Evolutionary conservation across 139 green algal genomes (phyloP).

Genomic region (Mychonastes homosphaera): DNA sequence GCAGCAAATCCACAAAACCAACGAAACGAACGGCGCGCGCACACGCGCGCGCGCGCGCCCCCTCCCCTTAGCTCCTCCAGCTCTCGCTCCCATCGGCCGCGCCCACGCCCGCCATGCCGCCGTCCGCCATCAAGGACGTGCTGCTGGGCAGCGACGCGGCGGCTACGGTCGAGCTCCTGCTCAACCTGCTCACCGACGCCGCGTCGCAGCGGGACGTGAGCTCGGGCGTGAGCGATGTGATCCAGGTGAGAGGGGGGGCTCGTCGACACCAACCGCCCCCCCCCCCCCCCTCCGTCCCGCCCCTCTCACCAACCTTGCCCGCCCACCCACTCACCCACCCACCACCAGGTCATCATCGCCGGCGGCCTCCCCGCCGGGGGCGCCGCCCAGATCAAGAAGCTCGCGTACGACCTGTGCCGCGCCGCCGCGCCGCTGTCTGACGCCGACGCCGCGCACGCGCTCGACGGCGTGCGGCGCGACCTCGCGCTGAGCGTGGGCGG

Average conservation of each 20-base stretch:
- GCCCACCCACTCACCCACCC: not conserved
- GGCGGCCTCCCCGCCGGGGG: conserved; percentile 17
- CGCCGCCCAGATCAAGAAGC: conserved; percentile 11
- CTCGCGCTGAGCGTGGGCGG: not conserved
- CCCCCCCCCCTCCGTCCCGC: not conserved
- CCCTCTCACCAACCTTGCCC: not conserved
- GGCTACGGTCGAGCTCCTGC: conserved; percentile 9
- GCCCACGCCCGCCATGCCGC: too few relatives aligned
- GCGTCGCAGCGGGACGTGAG: conserved; percentile 12
- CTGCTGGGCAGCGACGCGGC: conserved; percentile 13
- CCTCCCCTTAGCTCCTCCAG: too few relatives aligned
- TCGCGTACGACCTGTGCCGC: conserved; percentile 21
- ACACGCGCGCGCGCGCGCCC: too few relatives aligned
- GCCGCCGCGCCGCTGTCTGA: conserved; percentile 13
- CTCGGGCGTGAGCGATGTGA: conserved; percentile 21
- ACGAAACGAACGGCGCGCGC: too few relatives aligned
- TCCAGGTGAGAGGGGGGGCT: conserved; percentile 6
- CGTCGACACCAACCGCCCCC: not conserved
- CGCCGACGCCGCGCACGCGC: conserved; percentile 12
- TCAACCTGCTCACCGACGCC: conserved; percentile 17
- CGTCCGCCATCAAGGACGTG: conserved; percentile 12
- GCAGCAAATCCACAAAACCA: too few relatives aligned
- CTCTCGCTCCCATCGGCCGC: too few relatives aligned
- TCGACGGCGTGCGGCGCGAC: conserved; percentile 22
- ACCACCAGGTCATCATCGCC: conserved; percentile 18